Evolutionary conservation across 352 stramenopile genomes (phyloP).

Genomic region (Thalassiosira livingstoniorum): DNA sequence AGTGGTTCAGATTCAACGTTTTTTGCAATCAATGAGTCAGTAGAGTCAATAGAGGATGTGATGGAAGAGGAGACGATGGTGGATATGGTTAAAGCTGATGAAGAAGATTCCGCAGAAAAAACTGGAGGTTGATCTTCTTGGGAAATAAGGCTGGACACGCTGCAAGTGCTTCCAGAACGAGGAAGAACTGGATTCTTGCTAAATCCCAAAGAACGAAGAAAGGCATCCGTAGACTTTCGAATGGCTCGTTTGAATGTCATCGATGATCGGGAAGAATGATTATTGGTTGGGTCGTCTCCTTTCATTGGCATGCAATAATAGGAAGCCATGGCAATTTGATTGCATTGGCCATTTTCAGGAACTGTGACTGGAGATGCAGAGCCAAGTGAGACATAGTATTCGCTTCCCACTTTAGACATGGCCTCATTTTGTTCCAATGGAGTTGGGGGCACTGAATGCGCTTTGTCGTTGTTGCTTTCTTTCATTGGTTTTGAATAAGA

Average conservation of each 20-base stretch:
- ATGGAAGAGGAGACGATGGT: too few relatives aligned
- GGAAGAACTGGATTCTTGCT: conserved; percentile 17
- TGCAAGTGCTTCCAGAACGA: conserved; percentile 4
- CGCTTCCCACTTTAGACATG: conserved; percentile 14
- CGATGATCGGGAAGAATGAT: neutral
- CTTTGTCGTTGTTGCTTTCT: neutral
- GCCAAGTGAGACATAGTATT: conserved; percentile 16
- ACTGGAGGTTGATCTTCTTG: conserved; percentile 15
- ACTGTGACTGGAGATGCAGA: too few relatives aligned
- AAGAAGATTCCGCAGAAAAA: conserved; percentile 2
- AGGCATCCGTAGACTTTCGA: conserved; percentile 11
- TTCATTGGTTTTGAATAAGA: neutral
- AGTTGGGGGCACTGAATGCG: neutral
- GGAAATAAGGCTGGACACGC: too few relatives aligned
- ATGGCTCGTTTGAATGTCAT: neutral
- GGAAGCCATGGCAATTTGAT: too few relatives aligned
- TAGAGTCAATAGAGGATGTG: neutral
- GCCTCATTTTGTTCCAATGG: neutral
- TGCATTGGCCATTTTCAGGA: too few relatives aligned
- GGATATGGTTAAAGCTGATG: too few relatives aligned
- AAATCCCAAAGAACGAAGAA: conserved; percentile 26
- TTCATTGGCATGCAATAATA: too few relatives aligned
- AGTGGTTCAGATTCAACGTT: conserved; percentile 8
- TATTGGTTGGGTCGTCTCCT: too few relatives aligned
- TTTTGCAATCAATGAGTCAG: neutral